Base-by-base conservation (phyloP, 192 early-diverging fungal species). In the Chytriomyces sp. region DNA sequence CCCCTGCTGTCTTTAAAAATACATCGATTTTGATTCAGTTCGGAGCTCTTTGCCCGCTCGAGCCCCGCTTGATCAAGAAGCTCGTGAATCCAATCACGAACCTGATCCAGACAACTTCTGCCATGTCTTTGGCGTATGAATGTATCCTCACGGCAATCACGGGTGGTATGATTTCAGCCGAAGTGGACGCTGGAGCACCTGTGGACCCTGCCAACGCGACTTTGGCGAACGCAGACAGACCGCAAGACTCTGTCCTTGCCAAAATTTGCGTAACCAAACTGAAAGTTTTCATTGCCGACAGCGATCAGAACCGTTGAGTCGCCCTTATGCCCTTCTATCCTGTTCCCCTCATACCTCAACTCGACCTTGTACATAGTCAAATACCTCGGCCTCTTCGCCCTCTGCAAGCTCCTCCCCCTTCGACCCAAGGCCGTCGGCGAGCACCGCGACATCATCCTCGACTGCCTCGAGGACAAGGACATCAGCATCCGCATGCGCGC, bases 71-170 rank as follows among this genome's bases (percentile, higher is more conserved):
- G 68, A 89, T 90, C 34, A 93, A 93, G 57, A 98, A 98, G 74
- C 83, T 99, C 2, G 78, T 93, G 30, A 87, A 84, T 14, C 92
- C 94, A 4, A 84, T 99, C 32, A 89, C 92, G 2, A 86, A 89
- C 37, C 79, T 97, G 33, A 92, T 99, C 30, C 87, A 92, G 75
- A 91, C 83, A 10, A 99, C 98, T 0, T 81, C 84, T 3, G 98
- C 98, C 40, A 96, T 96, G 93, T 97, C 95, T 17, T 84, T 99
- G 6, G 79, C 96, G n/a, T 99, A 98, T 82, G 98, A 99, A 82
- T 96, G 94, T 78, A 92, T 99, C 28, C 87, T 96, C 60, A 96
- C 95, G 2, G 91, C 93, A 8, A 93, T 99, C 38, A 85, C 86
- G 30, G 96, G 96, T 34, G 92, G 91, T 0, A 90, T 99, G 80